Conservation (phyloP, 2,329 filamentous ascomycete genomes). For the Aureobasidium mangrovei region DNA sequence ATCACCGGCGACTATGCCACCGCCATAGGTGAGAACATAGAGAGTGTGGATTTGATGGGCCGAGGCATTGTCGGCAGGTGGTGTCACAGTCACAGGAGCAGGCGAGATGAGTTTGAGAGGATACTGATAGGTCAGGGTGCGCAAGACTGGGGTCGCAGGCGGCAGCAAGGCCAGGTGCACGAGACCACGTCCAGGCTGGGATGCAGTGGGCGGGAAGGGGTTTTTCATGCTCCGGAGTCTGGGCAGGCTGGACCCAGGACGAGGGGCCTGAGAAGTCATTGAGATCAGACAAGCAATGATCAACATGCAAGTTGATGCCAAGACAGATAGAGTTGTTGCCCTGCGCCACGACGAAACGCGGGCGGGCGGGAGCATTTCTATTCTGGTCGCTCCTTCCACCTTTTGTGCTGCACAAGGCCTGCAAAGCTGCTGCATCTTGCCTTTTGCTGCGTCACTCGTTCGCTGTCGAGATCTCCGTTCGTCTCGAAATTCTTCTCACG, state of each 20-base stretch:
- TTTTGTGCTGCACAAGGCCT: neutral
- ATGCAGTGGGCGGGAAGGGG: slow-evolving; percentile 69
- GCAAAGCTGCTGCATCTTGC: slow-evolving; percentile 8
- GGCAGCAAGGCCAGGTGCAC: slow-evolving; percentile 68
- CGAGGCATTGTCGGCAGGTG: slow-evolving; percentile 2
- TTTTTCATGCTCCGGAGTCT: slow-evolving; percentile 36
- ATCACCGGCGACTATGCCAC: slow-evolving; percentile 84
- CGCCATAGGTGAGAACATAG: slow-evolving; percentile 89
- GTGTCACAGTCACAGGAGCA: slow-evolving; percentile 48
- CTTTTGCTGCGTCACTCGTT: neutral
- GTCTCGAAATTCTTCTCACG: neutral
- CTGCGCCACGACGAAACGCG: neutral
- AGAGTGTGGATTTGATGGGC: slow-evolving; percentile 52
- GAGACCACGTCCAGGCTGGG: slow-evolving; percentile 66
- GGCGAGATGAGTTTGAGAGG: slow-evolving; percentile 90
- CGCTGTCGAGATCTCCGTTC: neutral
- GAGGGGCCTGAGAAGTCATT: neutral
- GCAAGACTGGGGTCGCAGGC: slow-evolving; percentile 60
- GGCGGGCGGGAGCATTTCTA: neutral
- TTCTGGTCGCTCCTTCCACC: neutral
- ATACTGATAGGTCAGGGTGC: slow-evolving; percentile 78
- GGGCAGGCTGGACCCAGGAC: neutral
- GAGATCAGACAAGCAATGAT: neutral
- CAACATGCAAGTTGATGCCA: neutral
- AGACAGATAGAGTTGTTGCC: neutral